Evolutionary conservation across 257 asterid genomes (phyloP).

Genomic region (Penstemon davidsonii): DNA sequence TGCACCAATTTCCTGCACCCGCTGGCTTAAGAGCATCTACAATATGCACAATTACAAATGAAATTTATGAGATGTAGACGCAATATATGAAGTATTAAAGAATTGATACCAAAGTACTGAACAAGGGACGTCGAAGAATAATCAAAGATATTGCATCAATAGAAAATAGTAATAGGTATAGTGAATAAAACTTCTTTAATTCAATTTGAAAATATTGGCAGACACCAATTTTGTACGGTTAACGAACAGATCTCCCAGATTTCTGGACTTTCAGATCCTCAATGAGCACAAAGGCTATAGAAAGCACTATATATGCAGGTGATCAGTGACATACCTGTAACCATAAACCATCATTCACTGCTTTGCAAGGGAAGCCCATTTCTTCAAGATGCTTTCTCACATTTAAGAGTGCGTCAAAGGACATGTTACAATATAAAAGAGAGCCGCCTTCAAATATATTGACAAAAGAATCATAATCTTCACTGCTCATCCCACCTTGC

Average conservation of each 20-base stretch:
- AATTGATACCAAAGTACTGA: constrained; percentile 4
- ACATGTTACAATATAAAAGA: constrained; percentile 85
- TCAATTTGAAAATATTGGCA: constrained; percentile 20
- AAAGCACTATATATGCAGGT: constrained; percentile 5
- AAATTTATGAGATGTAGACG: constrained; percentile 14
- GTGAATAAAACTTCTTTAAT: not conserved
- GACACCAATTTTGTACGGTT: constrained; percentile 5
- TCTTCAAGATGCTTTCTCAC: constrained; percentile 95
- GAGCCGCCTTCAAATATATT: constrained; percentile 89
- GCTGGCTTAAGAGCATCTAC: constrained; percentile 91
- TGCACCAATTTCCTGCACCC: constrained; percentile 85
- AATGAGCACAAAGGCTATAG: constrained; percentile 3
- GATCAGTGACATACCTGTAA: constrained; percentile 63
- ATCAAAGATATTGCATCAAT: constrained; percentile 12
- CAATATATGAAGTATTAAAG: constrained; percentile 4
- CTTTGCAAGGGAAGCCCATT: constrained; percentile 96
- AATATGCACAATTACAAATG: constrained; percentile 26
- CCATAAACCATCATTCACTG: constrained; percentile 97
- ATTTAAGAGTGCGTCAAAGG: constrained; percentile 89
- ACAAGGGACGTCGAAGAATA: constrained; percentile 16
- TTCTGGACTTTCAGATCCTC: constrained; percentile 12
- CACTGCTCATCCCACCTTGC: constrained; percentile 70
- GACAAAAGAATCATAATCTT: constrained; percentile 82
- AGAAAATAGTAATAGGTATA: constrained; percentile 7
- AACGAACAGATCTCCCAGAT: constrained; percentile 22